Evolutionary conservation across 257 asterid genomes (phyloP), one percentile per base, ranked within the genome.

Genomic region (Solanum gandarillasii): DNA sequence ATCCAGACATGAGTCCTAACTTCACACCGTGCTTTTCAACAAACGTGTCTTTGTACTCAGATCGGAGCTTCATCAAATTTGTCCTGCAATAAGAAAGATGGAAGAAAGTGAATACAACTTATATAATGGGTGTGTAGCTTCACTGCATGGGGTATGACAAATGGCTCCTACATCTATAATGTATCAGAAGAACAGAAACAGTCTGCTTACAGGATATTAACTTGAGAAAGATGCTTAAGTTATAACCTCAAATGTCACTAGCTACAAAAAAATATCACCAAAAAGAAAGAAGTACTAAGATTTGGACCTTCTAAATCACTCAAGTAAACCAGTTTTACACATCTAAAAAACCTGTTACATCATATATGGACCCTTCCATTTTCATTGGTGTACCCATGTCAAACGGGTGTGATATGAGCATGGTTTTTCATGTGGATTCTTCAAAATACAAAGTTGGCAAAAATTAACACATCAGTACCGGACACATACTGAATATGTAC

Each of bases 11-110:
- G 23, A 97, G 93, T 35, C 99, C 99, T 86, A 97, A 93, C 91
- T 97, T 97, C 93, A 95, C 99, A 18, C 99, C 99, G 85, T 97
- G 99, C 90, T 97, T 97, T 91, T 96, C 99, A 89, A 89, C 91
- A 92, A 97, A 97, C 31, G 98, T 89, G 87, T 97, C 99, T 91
- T 97, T 97, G 95, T 96, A 97, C 84, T 97, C 99, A 43, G 98
- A 96, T 83, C 99, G 97, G 79, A 97, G 98, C 90, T 97, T 95
- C 99, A 97, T 97, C 93, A 97, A 92, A 90, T 97, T 97, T 21
- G 99, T 97, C 99, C 99, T 97, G 96, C 87, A 87, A 78, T 39
- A 60, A 83, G 74, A 74, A 86, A 78, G 86, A 71, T 18, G 25
- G 5, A 71, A 67, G 34, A 55, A 9, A 81, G 36, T 82, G 70